phyloP scores from a whole-genome alignment of 768 basidiomycete genomes.

The Tylopilus plumbeoviolaceoides region DNA sequence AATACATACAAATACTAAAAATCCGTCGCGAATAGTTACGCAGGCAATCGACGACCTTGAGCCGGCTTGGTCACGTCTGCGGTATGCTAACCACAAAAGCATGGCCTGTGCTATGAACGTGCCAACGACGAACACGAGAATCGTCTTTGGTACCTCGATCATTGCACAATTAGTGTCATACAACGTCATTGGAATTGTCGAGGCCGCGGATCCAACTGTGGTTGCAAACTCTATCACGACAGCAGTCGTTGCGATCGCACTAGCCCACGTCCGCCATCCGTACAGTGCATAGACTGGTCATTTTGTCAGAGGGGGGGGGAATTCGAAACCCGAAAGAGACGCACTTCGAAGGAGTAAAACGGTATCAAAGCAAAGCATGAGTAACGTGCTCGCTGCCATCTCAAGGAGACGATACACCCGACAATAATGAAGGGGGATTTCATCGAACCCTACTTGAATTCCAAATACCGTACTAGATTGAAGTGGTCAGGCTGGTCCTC shows the following conservation, averaged over 20 bases:
- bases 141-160: not conserved
- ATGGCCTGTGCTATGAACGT: slow-evolving; percentile 9
- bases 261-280: not conserved
- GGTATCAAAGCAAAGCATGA: slow-evolving; percentile 18
- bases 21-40: slow-evolving; percentile 24
- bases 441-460: not conserved
- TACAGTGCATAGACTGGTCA: slow-evolving; percentile 20
- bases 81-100: slow-evolving; percentile 19
- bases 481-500: not conserved
- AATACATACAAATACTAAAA: slow-evolving; percentile 12
- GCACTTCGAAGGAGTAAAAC: slow-evolving; percentile 23
- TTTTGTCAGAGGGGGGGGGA: not conserved
- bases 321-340: not conserved
- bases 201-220: not conserved
- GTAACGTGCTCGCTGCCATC: slow-evolving; percentile 4
- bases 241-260: not conserved
- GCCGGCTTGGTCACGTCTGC: slow-evolving; percentile 7
- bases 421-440: slow-evolving; percentile 6
- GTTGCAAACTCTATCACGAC: slow-evolving; percentile 12
- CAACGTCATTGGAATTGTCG: not conserved
- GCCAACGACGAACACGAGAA: slow-evolving; percentile 8
- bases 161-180: slow-evolving; percentile 19
- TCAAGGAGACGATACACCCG: slow-evolving; percentile 10
- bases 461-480: slow-evolving; percentile 6
- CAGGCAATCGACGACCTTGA: slow-evolving; percentile 5